These are phyloP conservation scores for Ceratocystis destructans DNA, from an alignment of 2,329 filamentous ascomycete species.

Conservation along the genomic window DNA sequence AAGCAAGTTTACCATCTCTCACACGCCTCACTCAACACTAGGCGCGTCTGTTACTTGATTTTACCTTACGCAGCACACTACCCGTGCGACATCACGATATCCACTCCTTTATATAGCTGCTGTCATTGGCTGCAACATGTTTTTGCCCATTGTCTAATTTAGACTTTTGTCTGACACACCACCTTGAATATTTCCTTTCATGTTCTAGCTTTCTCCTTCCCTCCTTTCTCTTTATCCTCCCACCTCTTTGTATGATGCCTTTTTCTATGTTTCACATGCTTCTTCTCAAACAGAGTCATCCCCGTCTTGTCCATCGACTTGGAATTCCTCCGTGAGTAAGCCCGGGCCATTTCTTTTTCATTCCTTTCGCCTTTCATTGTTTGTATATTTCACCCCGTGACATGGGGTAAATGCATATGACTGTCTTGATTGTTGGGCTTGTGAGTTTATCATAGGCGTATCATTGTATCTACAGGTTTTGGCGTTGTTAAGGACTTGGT, in stretches of 20 bases:
- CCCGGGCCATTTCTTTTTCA: background rate
- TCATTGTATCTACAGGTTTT: background rate
- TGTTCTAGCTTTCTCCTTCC: background rate
- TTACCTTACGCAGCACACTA: background rate
- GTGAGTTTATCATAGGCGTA: background rate
- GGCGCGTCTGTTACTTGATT: background rate
- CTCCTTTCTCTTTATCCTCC: background rate
- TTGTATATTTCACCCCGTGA: background rate
- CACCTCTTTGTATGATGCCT: slow-evolving; percentile 5
- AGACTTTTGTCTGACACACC: background rate
- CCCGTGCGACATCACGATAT: slow-evolving; percentile 2
- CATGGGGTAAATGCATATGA: background rate
- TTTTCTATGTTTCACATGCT: slow-evolving; percentile 1
- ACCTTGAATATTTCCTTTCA: background rate
- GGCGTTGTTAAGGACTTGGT: background rate
- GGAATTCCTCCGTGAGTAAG: background rate
- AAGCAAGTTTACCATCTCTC: background rate
- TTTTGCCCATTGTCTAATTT: slow-evolving; percentile 2
- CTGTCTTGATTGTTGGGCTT: background rate
- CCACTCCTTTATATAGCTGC: slow-evolving; percentile 5
- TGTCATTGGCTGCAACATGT: background rate
- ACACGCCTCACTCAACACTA: background rate
- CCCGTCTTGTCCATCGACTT: background rate
- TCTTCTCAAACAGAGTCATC: background rate
- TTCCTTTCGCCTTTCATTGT: background rate